phyloP scores from a whole-genome alignment of 2,329 filamentous ascomycete species.

The Hysterium pulicare region DNA sequence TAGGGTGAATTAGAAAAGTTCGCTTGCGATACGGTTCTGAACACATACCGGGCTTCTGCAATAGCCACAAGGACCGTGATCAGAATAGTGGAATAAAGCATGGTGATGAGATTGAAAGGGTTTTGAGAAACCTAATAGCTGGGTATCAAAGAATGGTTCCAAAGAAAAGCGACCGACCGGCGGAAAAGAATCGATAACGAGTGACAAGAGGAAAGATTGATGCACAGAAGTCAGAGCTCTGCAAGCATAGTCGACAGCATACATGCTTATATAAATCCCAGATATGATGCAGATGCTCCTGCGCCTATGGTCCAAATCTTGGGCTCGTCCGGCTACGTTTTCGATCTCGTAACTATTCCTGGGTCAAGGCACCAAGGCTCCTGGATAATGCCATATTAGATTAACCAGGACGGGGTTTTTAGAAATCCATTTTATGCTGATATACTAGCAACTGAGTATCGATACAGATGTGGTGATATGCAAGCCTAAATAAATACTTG shows the following conservation, averaged over 20 bases:
- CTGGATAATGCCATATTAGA: too few relatives aligned
- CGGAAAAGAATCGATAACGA: conserved; percentile 20
- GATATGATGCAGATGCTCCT: too few relatives aligned
- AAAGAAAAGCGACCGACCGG: conserved; percentile 25
- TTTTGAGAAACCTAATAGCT: conserved; percentile 10
- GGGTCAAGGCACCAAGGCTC: conserved; percentile 22
- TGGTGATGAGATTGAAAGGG: conserved; percentile 17
- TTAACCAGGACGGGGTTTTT: too few relatives aligned
- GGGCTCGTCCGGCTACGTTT: neutral
- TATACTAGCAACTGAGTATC: too few relatives aligned
- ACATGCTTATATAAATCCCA: conserved; percentile 27
- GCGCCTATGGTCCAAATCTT: too few relatives aligned
- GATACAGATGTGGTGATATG: conserved; percentile 10
- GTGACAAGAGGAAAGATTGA: conserved; percentile 3
- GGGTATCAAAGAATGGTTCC: conserved; percentile 36
- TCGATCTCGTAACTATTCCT: conserved; percentile 10
- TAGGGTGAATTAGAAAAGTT: neutral
- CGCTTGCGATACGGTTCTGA: neutral
- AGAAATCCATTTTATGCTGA: too few relatives aligned
- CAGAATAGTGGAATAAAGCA: conserved; percentile 33
- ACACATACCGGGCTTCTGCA: conserved; percentile 27
- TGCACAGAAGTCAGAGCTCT: too few relatives aligned
- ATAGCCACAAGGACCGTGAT: conserved; percentile 31
- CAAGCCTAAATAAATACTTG: too few relatives aligned
- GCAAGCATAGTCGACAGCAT: too few relatives aligned